These are phyloP conservation scores for Schizophyllum commune DNA, from an alignment of 1,284 basidiomycete genomes.

Conservation along the genomic window DNA sequence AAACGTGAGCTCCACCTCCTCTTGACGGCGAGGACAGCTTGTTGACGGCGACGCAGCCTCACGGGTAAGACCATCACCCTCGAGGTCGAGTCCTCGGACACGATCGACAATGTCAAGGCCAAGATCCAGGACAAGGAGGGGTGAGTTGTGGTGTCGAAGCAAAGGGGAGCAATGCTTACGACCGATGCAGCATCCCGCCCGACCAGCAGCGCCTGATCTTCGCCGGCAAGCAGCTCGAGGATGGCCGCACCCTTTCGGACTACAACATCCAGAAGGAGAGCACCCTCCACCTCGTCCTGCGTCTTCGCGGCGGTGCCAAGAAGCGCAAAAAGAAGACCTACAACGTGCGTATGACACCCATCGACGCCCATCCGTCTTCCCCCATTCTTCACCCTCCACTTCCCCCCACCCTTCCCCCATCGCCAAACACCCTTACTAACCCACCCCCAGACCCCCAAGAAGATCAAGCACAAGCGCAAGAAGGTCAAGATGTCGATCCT, in stretches of 20 bases:
- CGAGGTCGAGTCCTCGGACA: constrained; percentile 95
- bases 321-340: constrained; percentile 99
- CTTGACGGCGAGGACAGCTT: neutral
- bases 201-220: constrained; percentile 99
- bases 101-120: constrained; percentile 96
- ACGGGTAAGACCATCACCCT: constrained; percentile 99
- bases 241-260: constrained; percentile 60
- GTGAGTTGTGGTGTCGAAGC: constrained; percentile 32
- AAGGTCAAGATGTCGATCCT: constrained; percentile 99
- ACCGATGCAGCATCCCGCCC: constrained; percentile 66
- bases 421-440: constrained; percentile 6
- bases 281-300: constrained; percentile 93
- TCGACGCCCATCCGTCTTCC: neutral
- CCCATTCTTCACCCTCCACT: too few species aligned
- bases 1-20: constrained; percentile 54
- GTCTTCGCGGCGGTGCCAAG: constrained; percentile 95
- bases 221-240: constrained; percentile 97
- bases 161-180: neutral
- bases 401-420: constrained; percentile 2
- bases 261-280: constrained; percentile 85
- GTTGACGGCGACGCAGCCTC: constrained; percentile 49
- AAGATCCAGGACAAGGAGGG: constrained; percentile 97
- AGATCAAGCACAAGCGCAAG: constrained; percentile 99
- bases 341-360: constrained; percentile 47
- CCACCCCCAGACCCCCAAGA: constrained; percentile 85